Evolutionary conservation across 768 basidiomycete genomes (phyloP).

Genomic region (Pisolithus tinctorius): DNA sequence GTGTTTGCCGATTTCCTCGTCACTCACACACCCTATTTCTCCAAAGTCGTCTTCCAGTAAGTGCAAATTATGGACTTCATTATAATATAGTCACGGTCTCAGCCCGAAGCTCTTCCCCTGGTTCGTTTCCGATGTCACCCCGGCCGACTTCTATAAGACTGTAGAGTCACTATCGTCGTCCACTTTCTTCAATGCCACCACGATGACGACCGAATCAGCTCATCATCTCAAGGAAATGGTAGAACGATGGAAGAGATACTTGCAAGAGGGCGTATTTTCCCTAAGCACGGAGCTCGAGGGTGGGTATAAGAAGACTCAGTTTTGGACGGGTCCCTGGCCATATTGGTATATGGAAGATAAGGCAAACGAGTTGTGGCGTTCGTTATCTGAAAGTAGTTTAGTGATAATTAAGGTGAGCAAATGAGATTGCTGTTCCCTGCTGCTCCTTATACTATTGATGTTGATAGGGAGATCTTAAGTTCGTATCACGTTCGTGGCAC

Average conservation of each 20-base stretch:
- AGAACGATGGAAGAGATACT: slow-evolving; percentile 63
- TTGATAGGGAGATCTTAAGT: slow-evolving; percentile 84
- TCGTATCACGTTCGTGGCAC: slow-evolving; percentile 22
- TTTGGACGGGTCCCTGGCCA: slow-evolving; percentile 72
- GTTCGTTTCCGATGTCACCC: slow-evolving; percentile 96
- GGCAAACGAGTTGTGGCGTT: slow-evolving; percentile 44
- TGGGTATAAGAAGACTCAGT: slow-evolving; percentile 30
- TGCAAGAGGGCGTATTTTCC: slow-evolving; percentile 63
- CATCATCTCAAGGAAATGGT: slow-evolving; percentile 54
- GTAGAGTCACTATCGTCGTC: slow-evolving; percentile 49
- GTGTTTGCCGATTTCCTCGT: slow-evolving; percentile 92
- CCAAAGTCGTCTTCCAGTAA: slow-evolving; percentile 85
- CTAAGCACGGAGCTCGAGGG: slow-evolving; percentile 43
- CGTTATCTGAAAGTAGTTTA: slow-evolving; percentile 49
- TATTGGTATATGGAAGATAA: slow-evolving; percentile 67
- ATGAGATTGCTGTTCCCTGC: neutral
- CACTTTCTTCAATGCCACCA: slow-evolving; percentile 48
- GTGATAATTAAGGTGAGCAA: slow-evolving; percentile 76
- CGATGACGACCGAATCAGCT: slow-evolving; percentile 19
- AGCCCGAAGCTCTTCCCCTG: slow-evolving; percentile 94
- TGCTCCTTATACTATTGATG: slow-evolving; percentile 1
- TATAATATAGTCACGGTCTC: slow-evolving; percentile 6
- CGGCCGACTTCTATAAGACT: slow-evolving; percentile 66
- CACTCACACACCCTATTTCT: slow-evolving; percentile 79
- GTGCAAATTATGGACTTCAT: slow-evolving; percentile 18